These are phyloP conservation scores for Acacia confusa DNA, from an alignment of 306 rosid genomes.

Conservation along the genomic window DNA sequence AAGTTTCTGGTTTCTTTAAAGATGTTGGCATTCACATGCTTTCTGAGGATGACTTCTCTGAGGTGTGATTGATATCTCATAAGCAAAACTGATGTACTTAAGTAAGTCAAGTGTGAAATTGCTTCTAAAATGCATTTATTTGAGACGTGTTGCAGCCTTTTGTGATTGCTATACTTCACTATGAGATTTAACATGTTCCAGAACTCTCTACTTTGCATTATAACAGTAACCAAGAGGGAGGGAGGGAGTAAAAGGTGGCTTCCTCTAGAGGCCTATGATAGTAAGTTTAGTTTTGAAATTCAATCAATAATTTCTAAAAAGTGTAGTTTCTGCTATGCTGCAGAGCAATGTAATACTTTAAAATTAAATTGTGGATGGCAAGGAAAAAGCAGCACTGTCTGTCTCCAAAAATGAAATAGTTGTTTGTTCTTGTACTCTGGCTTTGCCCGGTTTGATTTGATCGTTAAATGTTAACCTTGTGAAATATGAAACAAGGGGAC, in stretches of 20 bases:
- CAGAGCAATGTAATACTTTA: slow-evolving; percentile 12
- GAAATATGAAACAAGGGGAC: background rate
- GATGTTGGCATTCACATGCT: slow-evolving; percentile 59
- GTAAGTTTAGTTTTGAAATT: slow-evolving; percentile 47
- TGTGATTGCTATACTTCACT: slow-evolving; percentile 11
- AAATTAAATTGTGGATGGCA: slow-evolving; percentile 17
- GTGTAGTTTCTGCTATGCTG: slow-evolving; percentile 25
- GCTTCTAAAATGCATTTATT: background rate
- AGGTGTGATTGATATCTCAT: slow-evolving; percentile 41
- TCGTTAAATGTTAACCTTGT: background rate
- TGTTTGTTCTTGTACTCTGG: background rate
- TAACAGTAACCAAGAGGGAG: background rate
- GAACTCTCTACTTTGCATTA: slow-evolving; percentile 9
- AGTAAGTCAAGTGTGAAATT: slow-evolving; percentile 7
- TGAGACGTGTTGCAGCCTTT: background rate
- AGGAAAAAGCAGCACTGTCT: slow-evolving; percentile 13
- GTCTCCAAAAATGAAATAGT: slow-evolving; percentile 3
- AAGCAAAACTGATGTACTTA: background rate
- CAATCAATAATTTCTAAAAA: slow-evolving; percentile 14
- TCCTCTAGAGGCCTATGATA: slow-evolving; percentile 57
- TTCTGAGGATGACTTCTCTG: slow-evolving; percentile 74
- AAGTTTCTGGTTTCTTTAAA: slow-evolving; percentile 57
- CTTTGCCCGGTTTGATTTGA: background rate
- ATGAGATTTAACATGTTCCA: background rate
- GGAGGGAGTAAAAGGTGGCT: slow-evolving; percentile 60